phyloP scores from a whole-genome alignment of 1,284 basidiomycete species.

The Heterobasidion annosum region DNA sequence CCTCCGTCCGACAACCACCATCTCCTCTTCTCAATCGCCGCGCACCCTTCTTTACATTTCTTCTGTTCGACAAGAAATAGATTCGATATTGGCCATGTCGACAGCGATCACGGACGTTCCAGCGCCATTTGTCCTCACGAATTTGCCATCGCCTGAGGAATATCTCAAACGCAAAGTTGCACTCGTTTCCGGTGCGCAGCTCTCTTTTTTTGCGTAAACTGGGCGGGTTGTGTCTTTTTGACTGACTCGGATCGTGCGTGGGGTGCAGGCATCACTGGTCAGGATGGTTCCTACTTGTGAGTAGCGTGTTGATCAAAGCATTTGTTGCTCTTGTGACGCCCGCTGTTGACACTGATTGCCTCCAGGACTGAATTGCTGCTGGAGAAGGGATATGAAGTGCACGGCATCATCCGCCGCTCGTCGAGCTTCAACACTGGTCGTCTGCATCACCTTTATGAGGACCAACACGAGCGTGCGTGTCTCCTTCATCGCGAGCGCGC shows the following conservation, averaged over 20 bases:
- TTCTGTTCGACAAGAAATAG: not conserved
- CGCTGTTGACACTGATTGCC: not conserved
- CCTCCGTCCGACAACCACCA: not conserved
- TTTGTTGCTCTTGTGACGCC: conserved; percentile 1
- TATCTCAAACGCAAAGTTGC: conserved; percentile 85
- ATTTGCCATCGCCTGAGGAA: conserved; percentile 65
- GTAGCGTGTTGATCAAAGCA: conserved; percentile 16
- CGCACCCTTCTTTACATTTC: not conserved
- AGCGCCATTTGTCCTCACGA: conserved; percentile 36
- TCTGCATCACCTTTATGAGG: conserved; percentile 82
- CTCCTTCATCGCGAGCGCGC: not conserved
- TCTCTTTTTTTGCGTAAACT: conserved; percentile 2
- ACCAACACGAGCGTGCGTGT: conserved; percentile 73
- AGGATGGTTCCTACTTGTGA: conserved; percentile 86
- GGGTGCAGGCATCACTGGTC: conserved; percentile 76
- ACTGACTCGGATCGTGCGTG: conserved; percentile 3
- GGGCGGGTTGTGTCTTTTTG: not conserved
- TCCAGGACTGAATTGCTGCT: conserved; percentile 74
- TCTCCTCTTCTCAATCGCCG: not conserved
- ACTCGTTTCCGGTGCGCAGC: conserved; percentile 68
- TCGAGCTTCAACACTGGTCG: conserved; percentile 93
- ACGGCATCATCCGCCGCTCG: conserved; percentile 88
- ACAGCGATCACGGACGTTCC: not conserved
- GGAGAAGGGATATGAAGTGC: conserved; percentile 84
- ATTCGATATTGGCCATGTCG: conserved; percentile 2